Evolutionary conservation across 345 rosid species (phyloP).

Genomic region (Lepidium africanum): DNA sequence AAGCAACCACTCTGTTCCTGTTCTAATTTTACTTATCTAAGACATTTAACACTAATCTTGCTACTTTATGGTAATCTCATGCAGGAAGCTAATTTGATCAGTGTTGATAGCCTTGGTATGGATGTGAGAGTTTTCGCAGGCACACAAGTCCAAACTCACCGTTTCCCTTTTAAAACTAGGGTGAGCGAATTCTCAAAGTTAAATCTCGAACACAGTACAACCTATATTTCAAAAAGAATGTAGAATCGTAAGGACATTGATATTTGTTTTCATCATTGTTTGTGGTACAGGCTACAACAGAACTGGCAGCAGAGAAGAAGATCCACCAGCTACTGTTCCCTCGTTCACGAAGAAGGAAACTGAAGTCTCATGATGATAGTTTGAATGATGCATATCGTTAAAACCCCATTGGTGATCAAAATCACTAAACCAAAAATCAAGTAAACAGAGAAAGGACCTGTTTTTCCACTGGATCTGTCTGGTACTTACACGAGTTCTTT

Average conservation of each 20-base stretch:
- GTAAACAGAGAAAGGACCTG: slow-evolving; percentile 7
- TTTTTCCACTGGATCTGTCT: slow-evolving; percentile 15
- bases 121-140: slow-evolving; percentile 77
- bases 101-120: slow-evolving; percentile 87
- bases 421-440: not conserved
- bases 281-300: slow-evolving; percentile 54
- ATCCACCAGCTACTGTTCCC: slow-evolving; percentile 78
- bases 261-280: not conserved
- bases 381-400: slow-evolving; percentile 18
- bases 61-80: not conserved
- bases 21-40: not conserved
- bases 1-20: not conserved
- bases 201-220: slow-evolving; percentile 3
- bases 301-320: slow-evolving; percentile 79
- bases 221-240: not conserved
- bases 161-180: slow-evolving; percentile 82
- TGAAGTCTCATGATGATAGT: slow-evolving; percentile 40
- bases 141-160: slow-evolving; percentile 69
- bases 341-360: slow-evolving; percentile 68
- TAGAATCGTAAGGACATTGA: not conserved
- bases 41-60: not conserved
- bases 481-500: slow-evolving; percentile 18
- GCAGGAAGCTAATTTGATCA: slow-evolving; percentile 70
- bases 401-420: not conserved
- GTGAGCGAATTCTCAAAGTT: slow-evolving; percentile 27